These are phyloP conservation scores for Lactarius vividus DNA, from an alignment of 768 basidiomycete species.

Conservation along the genomic window DNA sequence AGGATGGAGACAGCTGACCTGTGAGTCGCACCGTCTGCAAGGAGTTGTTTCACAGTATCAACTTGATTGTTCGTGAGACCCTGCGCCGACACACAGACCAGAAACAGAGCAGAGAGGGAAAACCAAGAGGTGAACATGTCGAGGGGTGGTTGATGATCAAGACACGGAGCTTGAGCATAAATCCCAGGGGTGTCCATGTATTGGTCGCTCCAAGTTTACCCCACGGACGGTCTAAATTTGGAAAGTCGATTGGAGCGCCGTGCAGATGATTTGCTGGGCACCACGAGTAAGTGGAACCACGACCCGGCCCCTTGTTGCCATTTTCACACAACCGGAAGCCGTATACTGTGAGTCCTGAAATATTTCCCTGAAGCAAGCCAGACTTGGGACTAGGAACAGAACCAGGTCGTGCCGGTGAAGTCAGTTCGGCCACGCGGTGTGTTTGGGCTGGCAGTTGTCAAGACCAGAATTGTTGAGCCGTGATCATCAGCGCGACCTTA, in stretches of 20 bases:
- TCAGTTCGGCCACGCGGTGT: background rate
- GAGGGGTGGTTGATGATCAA: background rate
- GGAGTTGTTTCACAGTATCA: slow-evolving; percentile 36
- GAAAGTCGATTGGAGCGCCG: background rate
- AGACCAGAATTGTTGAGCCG: background rate
- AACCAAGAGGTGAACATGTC: background rate
- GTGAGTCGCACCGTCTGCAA: slow-evolving; percentile 42
- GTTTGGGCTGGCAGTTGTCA: background rate
- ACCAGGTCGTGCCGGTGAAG: too few relatives aligned
- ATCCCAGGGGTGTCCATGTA: background rate
- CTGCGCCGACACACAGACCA: slow-evolving; percentile 31
- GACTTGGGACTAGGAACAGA: too few relatives aligned
- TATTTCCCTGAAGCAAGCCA: background rate
- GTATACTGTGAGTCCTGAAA: background rate
- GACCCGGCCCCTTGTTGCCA: background rate
- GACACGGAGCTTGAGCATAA: background rate
- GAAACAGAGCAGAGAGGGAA: background rate
- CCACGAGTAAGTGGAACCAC: background rate
- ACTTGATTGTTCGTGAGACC: slow-evolving; percentile 38
- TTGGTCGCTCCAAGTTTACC: background rate
- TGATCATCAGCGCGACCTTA: too few relatives aligned
- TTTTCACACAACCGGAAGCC: background rate
- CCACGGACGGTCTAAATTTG: background rate
- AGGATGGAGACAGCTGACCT: slow-evolving; percentile 34
- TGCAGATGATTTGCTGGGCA: background rate